These are phyloP conservation scores for Hordeum pubiflorum DNA, from an alignment of 202 grass and related monocot genomes.

Conservation along the genomic window DNA sequence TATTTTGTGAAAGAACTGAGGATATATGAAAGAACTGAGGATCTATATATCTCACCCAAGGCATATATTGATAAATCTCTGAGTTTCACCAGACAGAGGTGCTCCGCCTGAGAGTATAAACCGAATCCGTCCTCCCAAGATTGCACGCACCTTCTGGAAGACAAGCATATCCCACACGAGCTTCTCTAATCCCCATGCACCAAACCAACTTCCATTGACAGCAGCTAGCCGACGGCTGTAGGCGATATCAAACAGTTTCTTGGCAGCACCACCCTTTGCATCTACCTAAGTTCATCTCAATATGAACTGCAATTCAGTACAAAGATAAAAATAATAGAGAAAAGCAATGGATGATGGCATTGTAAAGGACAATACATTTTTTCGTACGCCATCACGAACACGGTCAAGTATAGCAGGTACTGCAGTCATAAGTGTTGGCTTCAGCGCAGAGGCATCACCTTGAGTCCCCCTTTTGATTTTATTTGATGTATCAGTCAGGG, in stretches of 20 bases:
- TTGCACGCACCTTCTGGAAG: conserved; percentile 65
- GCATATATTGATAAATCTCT: conserved; percentile 99
- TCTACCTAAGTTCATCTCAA: conserved; percentile 58
- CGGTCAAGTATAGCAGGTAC: conserved; percentile 98
- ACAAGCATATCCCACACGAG: conserved; percentile 82
- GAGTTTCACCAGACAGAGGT: conserved; percentile 75
- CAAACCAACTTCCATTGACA: conserved; percentile 94
- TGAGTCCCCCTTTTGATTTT: conserved; percentile 85
- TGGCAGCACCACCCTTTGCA: conserved; percentile 69
- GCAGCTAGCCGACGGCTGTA: conserved; percentile 76
- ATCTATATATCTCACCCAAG: conserved; percentile 62
- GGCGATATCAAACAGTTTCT: conserved; percentile 79
- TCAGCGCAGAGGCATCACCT: conserved; percentile 73
- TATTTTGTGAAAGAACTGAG: not conserved
- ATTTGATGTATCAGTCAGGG: conserved; percentile 88
- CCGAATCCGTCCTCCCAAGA: conserved; percentile 76
- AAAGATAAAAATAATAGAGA: not conserved
- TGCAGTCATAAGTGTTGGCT: conserved; percentile 78
- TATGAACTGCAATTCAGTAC: not conserved
- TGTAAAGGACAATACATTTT: conserved; percentile 56
- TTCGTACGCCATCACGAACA: conserved; percentile 76
- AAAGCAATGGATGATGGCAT: not conserved
- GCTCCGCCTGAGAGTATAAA: conserved; percentile 87
- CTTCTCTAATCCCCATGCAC: conserved; percentile 88
- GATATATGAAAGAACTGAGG: not conserved